phyloP scores from a whole-genome alignment of 2,329 filamentous ascomycete genomes.

The Huntiella omanensis region DNA sequence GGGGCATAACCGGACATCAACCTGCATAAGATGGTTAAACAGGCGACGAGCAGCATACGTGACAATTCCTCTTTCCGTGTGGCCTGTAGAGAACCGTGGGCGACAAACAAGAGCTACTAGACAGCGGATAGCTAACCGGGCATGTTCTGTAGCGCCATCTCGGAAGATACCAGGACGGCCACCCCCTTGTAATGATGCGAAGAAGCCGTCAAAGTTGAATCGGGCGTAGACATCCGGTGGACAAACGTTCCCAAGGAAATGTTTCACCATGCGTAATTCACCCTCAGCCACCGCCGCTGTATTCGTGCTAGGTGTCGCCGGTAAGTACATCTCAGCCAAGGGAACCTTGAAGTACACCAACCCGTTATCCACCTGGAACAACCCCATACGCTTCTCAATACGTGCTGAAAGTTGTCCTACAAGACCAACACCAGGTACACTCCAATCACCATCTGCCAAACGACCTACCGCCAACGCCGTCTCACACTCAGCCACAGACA shows the following conservation, averaged over 20 bases:
- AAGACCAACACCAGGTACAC: neutral
- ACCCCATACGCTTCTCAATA: neutral
- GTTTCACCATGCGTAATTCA: conserved; percentile 18
- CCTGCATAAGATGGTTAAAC: neutral
- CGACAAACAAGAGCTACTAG: neutral
- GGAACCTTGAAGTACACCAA: neutral
- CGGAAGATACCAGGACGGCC: conserved; percentile 17
- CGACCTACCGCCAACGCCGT: conserved; percentile 1
- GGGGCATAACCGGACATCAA: neutral
- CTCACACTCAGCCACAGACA: conserved; percentile 16
- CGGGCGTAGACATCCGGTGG: conserved; percentile 17
- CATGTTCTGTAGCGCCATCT: conserved; percentile 18
- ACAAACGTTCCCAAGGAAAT: conserved; percentile 19
- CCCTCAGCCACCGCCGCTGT: conserved; percentile 9
- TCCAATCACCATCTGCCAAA: neutral
- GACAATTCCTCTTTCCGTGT: no score
- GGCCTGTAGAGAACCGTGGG: no score
- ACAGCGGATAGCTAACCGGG: conserved; percentile 16
- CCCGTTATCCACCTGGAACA: neutral
- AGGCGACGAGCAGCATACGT: conserved; percentile 1
- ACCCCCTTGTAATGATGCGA: conserved; percentile 16
- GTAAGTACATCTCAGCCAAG: neutral
- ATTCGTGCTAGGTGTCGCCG: neutral
- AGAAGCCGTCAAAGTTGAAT: conserved; percentile 20
- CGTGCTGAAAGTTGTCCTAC: neutral